Base-by-base conservation (phyloP, 2,329 filamentous ascomycete genomes). In the Orbilia brochopaga region DNA sequence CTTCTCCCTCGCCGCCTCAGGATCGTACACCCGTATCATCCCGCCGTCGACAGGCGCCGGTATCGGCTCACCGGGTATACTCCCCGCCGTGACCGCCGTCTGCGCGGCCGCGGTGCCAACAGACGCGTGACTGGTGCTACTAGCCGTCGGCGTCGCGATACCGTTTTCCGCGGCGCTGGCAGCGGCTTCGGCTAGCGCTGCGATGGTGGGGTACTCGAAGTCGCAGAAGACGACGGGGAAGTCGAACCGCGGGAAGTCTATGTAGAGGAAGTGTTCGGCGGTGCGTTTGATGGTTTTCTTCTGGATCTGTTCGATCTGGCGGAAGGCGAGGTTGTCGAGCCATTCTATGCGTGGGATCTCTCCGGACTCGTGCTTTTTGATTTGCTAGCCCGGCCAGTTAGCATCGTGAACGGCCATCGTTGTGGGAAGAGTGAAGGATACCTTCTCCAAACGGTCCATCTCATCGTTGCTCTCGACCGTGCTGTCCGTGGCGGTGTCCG, bases 291-390 rank as follows among this genome's bases (percentile, higher is more conserved):
- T 69, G 32, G 53, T 57, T 76, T 83, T 81, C 24, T 81, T 81
- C 74, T 86, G 83, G 24, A 83, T 81, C 80, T 90, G 94, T 81
- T 96, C 93, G 69, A 96, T 88, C 57, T 89, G 89, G 44, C 93
- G 88, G 78, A 96, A 99, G 1, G 97, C 92, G 76, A 97, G 85
- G 77, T 94, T 90, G 79, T 99, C 94, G 48, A 99, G 85, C 95
- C 94, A 99, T 76, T 95, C 91, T 53, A 96, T 90, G 15, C 92
- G 87, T 0, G 91, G 88, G 24, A 99, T 93, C 78, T 99, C 94
- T 17, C 92, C 92, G 89, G 97, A 95, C 78, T 99, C 95, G 78
- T 97, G 94, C 80, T 96, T 96, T 81, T 99, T 99, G 78, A 99
- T 90, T 21, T 97, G 80, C 60, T 75, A 44, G 37, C 2, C 24